Evolutionary conservation across 306 rosid species (phyloP), one percentile per base, ranked within the genome.

Genomic region (Casuarina cunninghamiana): DNA sequence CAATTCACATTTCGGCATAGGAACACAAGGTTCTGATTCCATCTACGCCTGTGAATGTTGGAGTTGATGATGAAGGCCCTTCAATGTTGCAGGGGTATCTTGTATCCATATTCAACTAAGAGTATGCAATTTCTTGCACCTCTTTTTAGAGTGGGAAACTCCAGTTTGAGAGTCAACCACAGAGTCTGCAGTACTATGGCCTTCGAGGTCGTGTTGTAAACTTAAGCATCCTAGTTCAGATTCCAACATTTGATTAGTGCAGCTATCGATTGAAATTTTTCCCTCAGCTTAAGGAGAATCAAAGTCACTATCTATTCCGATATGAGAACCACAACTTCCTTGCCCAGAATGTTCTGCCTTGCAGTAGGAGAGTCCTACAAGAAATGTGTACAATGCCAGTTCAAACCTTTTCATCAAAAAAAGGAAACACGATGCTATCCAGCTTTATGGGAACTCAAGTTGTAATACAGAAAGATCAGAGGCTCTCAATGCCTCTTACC

Each of bases 301-400:
- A 55, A 84, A 79, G 71, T 72, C 89, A 71, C 77, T 66, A 82
- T 80, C 82, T 6, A 71, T 86, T 53, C 83, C 87, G 73, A 81
- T 78, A 86, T 87, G 97, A 32, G 92, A 90, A 78, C 86, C 79
- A 76, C 92, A 79, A 81, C 89, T 85, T 81, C 79, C 97, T 51
- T 83, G 89, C 41, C 77, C 90, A 62, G 88, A 88, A 83, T 87
- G 90, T 87, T 88, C 91, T 26, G 83, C 90, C 82, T 88, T 93
- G 83, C 82, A 84, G 44, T 76, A 89, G 74, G 93, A 88, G 58
- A 78, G 71, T 86, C 93, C 93, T 74, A 87, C 92, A 74, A 93
- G 89, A 87, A 88, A 86, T 26, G 97, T 76, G 74, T 79, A 82
- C 74, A 95, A 78, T 73, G 97, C 99, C 86, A 95, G 87, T 73